These are phyloP conservation scores for Chlorencoelia australis DNA, from an alignment of 2,329 filamentous ascomycete species.

Conservation along the genomic window DNA sequence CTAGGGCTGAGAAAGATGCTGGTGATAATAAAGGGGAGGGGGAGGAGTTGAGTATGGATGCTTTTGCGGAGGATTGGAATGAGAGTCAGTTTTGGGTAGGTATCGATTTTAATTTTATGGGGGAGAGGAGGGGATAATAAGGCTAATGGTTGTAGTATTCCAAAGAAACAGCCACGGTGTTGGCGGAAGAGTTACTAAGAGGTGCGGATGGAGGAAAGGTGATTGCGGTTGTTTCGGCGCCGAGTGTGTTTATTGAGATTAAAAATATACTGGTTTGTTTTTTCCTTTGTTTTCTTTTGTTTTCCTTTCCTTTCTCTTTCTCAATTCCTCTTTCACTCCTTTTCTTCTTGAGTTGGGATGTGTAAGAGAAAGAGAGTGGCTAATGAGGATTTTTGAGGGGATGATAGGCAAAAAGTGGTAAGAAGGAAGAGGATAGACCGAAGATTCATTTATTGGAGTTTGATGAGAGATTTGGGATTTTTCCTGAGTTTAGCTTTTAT, in stretches of 20 bases:
- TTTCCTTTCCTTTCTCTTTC: too few species aligned
- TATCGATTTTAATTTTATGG: constrained; percentile 1
- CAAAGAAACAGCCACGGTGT: constrained; percentile 54
- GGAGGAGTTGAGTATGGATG: constrained; percentile 48
- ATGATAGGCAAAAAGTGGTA: constrained; percentile 2
- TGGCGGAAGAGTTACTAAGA: constrained; percentile 57
- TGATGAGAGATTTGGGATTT: constrained; percentile 63
- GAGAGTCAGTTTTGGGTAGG: constrained; percentile 73
- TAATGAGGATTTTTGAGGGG: too few species aligned
- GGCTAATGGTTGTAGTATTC: constrained; percentile 43
- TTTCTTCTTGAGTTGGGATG: too few species aligned
- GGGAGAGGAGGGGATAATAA: not conserved
- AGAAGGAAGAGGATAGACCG: constrained; percentile 35
- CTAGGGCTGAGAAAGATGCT: constrained; percentile 46
- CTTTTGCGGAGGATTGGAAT: constrained; percentile 75
- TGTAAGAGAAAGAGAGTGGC: constrained; percentile 7
- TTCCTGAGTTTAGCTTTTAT: constrained; percentile 65
- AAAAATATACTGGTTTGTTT: constrained; percentile 45
- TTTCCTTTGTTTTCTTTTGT: not conserved
- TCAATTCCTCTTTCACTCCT: too few species aligned
- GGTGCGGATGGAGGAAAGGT: constrained; percentile 45
- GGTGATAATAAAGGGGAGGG: constrained; percentile 4
- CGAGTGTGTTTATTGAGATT: constrained; percentile 67
- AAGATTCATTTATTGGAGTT: constrained; percentile 61
- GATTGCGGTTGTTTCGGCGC: constrained; percentile 63